Evolutionary conservation across 2,329 filamentous ascomycete genomes (phyloP), one percentile per base, ranked within the genome.

Genomic region (Colletotrichum eremochloae): DNA sequence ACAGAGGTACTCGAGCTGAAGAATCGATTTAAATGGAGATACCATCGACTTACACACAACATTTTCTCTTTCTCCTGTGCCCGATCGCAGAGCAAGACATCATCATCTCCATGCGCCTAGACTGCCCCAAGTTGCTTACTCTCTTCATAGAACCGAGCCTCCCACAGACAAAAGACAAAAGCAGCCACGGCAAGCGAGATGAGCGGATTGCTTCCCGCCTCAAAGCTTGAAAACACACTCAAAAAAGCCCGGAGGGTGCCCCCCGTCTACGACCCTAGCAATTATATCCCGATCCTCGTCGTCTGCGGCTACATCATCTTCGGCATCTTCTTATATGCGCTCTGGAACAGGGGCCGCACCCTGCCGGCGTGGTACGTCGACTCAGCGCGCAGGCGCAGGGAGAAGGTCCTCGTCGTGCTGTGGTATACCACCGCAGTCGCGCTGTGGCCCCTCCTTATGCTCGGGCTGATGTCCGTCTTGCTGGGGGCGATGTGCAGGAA

Each of bases 331-430:
- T 15, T 1, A 0, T 70, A 56, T 38, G 14, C 24, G 29, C 18
- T 42, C 61, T 5, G 56, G n/a, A 68, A 60, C 38, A 56, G 40
- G 3, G 52, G 33, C 7, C 53, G 58, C n/a, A 42, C 20, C 40
- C 31, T 58, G 5, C 70, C 67, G 7, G 8, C 24, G 18, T 69
- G 70, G 70, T 70, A 72, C 67, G 15, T 24, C 31, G 18, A 8
- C 46, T 56, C 50, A 8, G 15, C 24, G 5, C 38, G 61, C 33
- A 42, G 46, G 5, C 14, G 5, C 7, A 44, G 7, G 40, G 24
- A 29, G 20, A 70, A 62, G 56, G 7, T 38, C 18, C 48, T 70
- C 3, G 11, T 71, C 2, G 2, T 24, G 18, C 18, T 71, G 31
- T 72, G 66, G 70, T 61, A 50, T 40, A 18, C 55, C 2, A 50